A percentile compares a stretch with the other conserved stretches of the same genome.
These are phyloP conservation scores for Rubroboletus satanas DNA, from an alignment of 768 basidiomycete genomes.

Conservation along the genomic window DNA sequence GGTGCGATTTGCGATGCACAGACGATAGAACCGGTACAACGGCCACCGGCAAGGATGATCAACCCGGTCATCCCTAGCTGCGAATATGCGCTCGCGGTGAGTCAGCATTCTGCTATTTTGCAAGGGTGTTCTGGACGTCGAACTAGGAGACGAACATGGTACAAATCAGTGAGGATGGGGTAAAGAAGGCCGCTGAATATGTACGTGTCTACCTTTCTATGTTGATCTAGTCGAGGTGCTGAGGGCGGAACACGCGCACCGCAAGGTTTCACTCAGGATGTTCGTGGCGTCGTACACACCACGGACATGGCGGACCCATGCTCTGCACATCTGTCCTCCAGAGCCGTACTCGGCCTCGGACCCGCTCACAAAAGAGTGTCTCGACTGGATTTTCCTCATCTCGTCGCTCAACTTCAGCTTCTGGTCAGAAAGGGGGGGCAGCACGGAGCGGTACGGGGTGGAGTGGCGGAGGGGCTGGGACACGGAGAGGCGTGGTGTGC, in stretches of 20 bases:
- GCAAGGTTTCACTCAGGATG: constrained; percentile 60
- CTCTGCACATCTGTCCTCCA: constrained; percentile 68
- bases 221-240: constrained; percentile 3
- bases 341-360: constrained; percentile 55
- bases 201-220: constrained; percentile 35
- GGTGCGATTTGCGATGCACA: neutral
- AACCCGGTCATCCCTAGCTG: constrained; percentile 64
- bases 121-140: neutral
- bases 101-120: constrained; percentile 8
- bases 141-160: constrained; percentile 58
- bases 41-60: constrained; percentile 7
- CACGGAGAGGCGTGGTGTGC: constrained; percentile 45
- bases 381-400: constrained; percentile 88
- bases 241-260: neutral
- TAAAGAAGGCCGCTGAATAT: constrained; percentile 61
- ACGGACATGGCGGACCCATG: constrained; percentile 67
- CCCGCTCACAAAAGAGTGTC: constrained; percentile 50
- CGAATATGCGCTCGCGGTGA: constrained; percentile 54
- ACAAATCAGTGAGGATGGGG: constrained; percentile 54
- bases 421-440: constrained; percentile 73
- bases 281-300: constrained; percentile 66
- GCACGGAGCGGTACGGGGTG: constrained; percentile 64
- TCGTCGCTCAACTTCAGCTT: constrained; percentile 86
- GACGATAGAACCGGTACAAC: neutral
- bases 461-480: constrained; percentile 73